Evolutionary conservation across 305 asterid genomes (phyloP).

Genomic region (Fraxinus greggii): DNA sequence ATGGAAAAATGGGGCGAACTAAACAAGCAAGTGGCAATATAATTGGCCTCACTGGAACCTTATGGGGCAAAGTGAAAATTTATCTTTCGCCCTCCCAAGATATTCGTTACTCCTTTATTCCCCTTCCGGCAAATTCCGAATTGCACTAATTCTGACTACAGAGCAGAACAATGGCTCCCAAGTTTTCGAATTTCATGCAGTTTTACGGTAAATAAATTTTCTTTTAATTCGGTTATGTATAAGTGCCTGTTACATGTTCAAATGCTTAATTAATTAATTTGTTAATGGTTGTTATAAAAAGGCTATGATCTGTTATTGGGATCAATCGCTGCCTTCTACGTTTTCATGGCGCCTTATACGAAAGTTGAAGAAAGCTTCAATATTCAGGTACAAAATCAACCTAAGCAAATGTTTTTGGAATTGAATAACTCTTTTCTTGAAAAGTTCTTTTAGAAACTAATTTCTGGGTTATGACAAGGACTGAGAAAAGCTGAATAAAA

Average conservation of each 20-base stretch:
- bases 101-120: not conserved
- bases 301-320: constrained; percentile 91
- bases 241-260: not conserved
- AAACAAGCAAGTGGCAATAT: not conserved
- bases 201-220: constrained; percentile 39
- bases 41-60: not conserved
- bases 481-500: not conserved
- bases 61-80: not conserved
- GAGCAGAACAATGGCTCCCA: constrained; percentile 37
- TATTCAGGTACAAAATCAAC: constrained; percentile 57
- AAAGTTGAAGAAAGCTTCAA: constrained; percentile 99
- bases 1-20: not conserved
- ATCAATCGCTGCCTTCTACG: constrained; percentile 75
- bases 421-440: constrained; percentile 1
- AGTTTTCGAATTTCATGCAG: constrained; percentile 38
- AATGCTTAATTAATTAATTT: constrained; percentile 18
- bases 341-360: constrained; percentile 83
- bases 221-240: not conserved
- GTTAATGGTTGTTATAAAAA: constrained; percentile 24
- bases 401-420: not conserved
- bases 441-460: not conserved
- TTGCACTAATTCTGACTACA: not conserved
- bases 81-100: not conserved
- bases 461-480: not conserved
- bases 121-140: constrained; percentile 24